phyloP scores from a whole-genome alignment of 2,329 filamentous ascomycete species.

The Hymenoscyphus fructigenus region DNA sequence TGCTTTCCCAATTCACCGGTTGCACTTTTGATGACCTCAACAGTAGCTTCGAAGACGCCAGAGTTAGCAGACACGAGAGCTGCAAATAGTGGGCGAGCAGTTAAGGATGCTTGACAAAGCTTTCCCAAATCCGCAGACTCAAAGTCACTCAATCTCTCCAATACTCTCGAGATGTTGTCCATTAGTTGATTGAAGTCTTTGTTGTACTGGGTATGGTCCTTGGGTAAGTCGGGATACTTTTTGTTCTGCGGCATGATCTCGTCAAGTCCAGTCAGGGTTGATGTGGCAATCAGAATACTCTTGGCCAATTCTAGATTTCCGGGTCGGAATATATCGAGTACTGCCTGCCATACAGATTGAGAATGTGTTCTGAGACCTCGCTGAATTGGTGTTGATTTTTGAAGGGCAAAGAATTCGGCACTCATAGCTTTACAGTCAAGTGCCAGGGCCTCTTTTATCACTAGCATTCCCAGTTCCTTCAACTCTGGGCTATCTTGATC shows the following conservation, averaged over 20 bases:
- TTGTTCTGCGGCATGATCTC: constrained; percentile 50
- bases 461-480: constrained; percentile 56
- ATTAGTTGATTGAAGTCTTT: constrained; percentile 62
- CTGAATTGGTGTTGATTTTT: constrained; percentile 59
- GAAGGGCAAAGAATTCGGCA: constrained; percentile 67
- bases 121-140: constrained; percentile 64
- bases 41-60: constrained; percentile 74
- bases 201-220: constrained; percentile 74
- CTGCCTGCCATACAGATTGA: constrained; percentile 73
- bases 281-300: constrained; percentile 59
- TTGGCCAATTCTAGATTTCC: constrained; percentile 72
- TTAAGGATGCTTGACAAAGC: constrained; percentile 66
- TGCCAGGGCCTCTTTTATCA: constrained; percentile 65
- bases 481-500: constrained; percentile 50
- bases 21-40: constrained; percentile 80
- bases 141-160: constrained; percentile 79
- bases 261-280: constrained; percentile 72
- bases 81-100: constrained; percentile 73
- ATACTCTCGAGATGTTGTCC: constrained; percentile 66
- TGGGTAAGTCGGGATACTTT: constrained; percentile 42
- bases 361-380: constrained; percentile 69
- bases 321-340: constrained; percentile 65
- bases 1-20: constrained; percentile 62
- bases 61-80: constrained; percentile 80
- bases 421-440: constrained; percentile 71